Conservation (phyloP, 1,139 yeast genomes). For the Blastobotrys capitulatus region DNA sequence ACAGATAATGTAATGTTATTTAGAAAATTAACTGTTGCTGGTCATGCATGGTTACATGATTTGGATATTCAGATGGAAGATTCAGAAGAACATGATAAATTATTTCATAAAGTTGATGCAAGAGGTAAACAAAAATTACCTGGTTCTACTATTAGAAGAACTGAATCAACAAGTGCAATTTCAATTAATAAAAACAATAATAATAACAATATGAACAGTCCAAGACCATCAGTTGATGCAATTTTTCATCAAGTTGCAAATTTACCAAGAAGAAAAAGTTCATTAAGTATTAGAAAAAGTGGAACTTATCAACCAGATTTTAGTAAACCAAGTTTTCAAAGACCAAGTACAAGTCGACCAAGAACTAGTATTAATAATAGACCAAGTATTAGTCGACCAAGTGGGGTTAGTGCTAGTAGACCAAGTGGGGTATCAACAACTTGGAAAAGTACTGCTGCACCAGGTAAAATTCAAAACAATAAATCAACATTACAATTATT, state of each 20-base stretch:
- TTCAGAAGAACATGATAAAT: slow-evolving; percentile 9
- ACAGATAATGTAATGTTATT: slow-evolving; percentile 46
- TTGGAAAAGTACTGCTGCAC: slow-evolving; percentile 37
- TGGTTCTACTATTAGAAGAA: slow-evolving; percentile 1
- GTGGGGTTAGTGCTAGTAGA: slow-evolving; percentile 15
- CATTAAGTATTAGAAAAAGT: slow-evolving; percentile 40
- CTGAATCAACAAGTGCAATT: slow-evolving; percentile 10
- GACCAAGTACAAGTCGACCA: background rate
- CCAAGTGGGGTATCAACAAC: slow-evolving; percentile 23
- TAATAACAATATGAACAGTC: slow-evolving; percentile 1
- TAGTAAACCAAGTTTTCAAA: slow-evolving; percentile 16
- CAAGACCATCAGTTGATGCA: slow-evolving; percentile 27
- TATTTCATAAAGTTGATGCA: slow-evolving; percentile 7
- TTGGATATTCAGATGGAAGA: slow-evolving; percentile 43
- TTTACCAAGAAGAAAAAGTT: slow-evolving; percentile 32
- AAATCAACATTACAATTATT: slow-evolving; percentile 60
- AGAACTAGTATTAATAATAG: background rate
- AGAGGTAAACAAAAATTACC: background rate
- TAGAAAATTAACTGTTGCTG: slow-evolving; percentile 46
- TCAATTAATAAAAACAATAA: background rate
- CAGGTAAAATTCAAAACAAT: slow-evolving; percentile 32
- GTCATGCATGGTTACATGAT: slow-evolving; percentile 86
- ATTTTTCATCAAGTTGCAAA: slow-evolving; percentile 33
- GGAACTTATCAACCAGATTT: slow-evolving; percentile 35
- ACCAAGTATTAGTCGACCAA: slow-evolving; percentile 2